These are phyloP conservation scores for Dendrobium catenatum DNA, from an alignment of 106 monocot species.

Conservation along the genomic window DNA sequence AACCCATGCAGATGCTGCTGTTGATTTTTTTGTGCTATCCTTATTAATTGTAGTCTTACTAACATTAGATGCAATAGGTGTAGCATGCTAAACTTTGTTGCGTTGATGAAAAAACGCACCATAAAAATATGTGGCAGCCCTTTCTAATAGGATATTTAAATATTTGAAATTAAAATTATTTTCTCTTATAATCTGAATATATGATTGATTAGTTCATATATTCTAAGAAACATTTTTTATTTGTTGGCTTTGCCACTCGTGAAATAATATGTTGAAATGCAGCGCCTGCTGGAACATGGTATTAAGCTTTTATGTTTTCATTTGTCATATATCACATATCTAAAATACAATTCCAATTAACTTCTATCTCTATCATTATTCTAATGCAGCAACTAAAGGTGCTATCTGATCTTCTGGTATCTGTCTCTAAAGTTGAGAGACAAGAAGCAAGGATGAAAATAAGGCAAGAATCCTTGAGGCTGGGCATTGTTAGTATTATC, in stretches of 20 bases:
- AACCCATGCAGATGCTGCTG: too few species aligned
- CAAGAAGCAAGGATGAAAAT: slow-evolving; percentile 90
- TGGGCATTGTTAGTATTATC: slow-evolving; percentile 89
- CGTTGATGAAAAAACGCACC: too few species aligned
- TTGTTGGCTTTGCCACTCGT: not conserved
- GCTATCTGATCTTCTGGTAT: slow-evolving; percentile 83
- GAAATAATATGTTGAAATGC: not conserved
- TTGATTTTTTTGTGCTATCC: too few species aligned
- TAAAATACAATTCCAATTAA: not conserved
- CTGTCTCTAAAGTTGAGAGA: slow-evolving; percentile 90
- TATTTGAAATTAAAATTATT: not conserved
- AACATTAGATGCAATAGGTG: too few species aligned
- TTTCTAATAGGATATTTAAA: too few species aligned
- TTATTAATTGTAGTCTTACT: too few species aligned
- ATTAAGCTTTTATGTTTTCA: not conserved
- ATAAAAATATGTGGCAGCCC: too few species aligned
- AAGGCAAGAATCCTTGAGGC: slow-evolving; percentile 78
- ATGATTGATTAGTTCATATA: not conserved
- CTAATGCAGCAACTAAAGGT: slow-evolving; percentile 65
- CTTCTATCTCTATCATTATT: not conserved
- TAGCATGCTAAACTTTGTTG: too few species aligned
- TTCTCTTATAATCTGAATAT: not conserved
- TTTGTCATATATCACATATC: not conserved
- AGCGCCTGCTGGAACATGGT: not conserved
- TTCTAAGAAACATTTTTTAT: not conserved